Base-by-base conservation (phyloP, 2,329 filamentous ascomycete species). In the Aspergillus tubingensis region DNA sequence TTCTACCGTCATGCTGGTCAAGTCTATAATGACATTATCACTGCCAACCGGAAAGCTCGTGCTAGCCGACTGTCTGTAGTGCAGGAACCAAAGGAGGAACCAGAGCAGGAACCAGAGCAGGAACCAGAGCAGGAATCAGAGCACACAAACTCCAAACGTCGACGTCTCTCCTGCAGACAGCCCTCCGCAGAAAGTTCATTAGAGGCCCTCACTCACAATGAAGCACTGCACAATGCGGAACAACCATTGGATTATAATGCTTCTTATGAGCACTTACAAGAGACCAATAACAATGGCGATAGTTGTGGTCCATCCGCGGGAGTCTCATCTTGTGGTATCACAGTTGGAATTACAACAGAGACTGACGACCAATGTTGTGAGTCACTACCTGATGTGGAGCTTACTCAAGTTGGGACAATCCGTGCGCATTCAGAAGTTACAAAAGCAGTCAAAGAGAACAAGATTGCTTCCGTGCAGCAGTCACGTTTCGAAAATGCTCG, bases 1-100 rank as follows among this genome's bases (percentile, higher is more conserved):
- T 80, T 84, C 61, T 85, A 84, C 65, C 80, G 79, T 41, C 79
- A 81, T 54, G 78, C 79, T 36, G 75, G 77, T 59, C 79, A 81
- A 52, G 72, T 80, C 2, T 83, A 81, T 63, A 73, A 76, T 8
- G 77, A 81, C 60, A 78, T 80, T 38, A 64, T 82, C 36, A 76
- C 76, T 25, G 76, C 78, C 25, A 75, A 76, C 30, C 73, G 69
- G 67, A 65, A 77, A 68, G 66, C 74, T 66, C 59, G 69, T 17
- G 48, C 59, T 38, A 52, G 63, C 43, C 58, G 61, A 30, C 8
- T 6, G 36, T 61, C 39, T 32, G 5, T 32, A 59, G 55, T 30
- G 23, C 58, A 30, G 38, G 44, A 13, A 50, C 48, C 32, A 59
- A 55, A 32, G 23, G 58, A 27, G 38, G 44, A 13, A 49, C 49